phyloP scores from a whole-genome alignment of 2,329 filamentous ascomycete genomes.

The Cercospora zeae-maydis region DNA sequence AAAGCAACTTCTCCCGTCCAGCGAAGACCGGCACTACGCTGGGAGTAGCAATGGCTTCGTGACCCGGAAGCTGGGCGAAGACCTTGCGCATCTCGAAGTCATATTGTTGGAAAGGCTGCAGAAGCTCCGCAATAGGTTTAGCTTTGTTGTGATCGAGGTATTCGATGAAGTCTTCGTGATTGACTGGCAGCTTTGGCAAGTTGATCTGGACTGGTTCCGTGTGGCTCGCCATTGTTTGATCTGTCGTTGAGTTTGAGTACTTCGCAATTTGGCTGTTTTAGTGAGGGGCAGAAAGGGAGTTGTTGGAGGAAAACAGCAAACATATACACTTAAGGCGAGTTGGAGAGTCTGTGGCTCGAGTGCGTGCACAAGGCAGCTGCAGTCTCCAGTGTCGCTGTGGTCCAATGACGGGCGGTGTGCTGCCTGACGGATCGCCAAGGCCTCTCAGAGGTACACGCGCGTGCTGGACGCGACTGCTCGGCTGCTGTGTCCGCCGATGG shows the following conservation, averaged over 20 bases:
- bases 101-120: conserved; percentile 65
- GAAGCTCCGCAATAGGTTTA: conserved; percentile 54
- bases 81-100: conserved; percentile 64
- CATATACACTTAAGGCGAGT: not conserved
- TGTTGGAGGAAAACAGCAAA: not conserved
- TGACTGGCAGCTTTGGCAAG: conserved; percentile 39
- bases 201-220: conserved; percentile 17
- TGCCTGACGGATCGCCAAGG: not conserved
- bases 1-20: conserved; percentile 52
- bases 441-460: not conserved
- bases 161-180: conserved; percentile 43
- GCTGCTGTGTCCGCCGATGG: not conserved
- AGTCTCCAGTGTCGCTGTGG: not conserved
- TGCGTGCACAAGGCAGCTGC: not conserved
- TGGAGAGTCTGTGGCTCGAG: not conserved
- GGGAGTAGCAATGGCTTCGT: conserved; percentile 56
- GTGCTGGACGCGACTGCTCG: not conserved
- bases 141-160: conserved; percentile 57
- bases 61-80: conserved; percentile 64
- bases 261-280: not conserved
- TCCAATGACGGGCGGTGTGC: not conserved
- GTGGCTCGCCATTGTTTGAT: conserved; percentile 15
- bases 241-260: not conserved
- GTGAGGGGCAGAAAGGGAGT: not conserved
- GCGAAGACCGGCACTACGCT: conserved; percentile 67